Evolutionary conservation across 495 filamentous ascomycete genomes (phyloP).

Genomic region (Penicillium robsamsonii): DNA sequence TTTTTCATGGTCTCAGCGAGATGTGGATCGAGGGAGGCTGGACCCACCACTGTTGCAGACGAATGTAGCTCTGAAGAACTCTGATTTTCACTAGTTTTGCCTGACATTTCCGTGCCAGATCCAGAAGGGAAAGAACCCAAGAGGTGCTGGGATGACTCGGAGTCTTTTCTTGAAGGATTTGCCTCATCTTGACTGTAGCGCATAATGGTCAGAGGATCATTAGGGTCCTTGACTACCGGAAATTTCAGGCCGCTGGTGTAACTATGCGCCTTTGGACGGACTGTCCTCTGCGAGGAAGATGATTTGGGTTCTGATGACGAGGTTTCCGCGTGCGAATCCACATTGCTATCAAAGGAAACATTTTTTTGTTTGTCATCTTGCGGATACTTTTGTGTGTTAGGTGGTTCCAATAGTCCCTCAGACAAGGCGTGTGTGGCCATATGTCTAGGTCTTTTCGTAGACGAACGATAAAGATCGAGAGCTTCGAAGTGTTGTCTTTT

Average conservation of each 20-base stretch:
- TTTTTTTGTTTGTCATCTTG: conserved; percentile 4
- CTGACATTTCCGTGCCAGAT: conserved; percentile 9
- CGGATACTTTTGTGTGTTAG: not conserved
- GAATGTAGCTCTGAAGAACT: conserved; percentile 22
- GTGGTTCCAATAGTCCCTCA: not conserved
- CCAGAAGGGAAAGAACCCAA: conserved; percentile 16
- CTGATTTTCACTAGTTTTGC: conserved; percentile 7
- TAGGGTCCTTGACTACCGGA: conserved; percentile 76
- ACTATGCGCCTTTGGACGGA: conserved; percentile 23
- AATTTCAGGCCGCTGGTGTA: conserved; percentile 54
- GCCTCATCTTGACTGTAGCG: conserved; percentile 66
- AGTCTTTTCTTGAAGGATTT: conserved; percentile 39
- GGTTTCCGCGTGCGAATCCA: not conserved
- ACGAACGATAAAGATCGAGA: not conserved
- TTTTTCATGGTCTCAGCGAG: conserved; percentile 24
- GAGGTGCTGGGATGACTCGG: conserved; percentile 27
- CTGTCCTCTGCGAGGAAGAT: conserved; percentile 32
- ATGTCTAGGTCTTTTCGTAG: conserved; percentile 34
- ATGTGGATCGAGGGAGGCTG: conserved; percentile 18
- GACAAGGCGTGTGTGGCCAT: conserved; percentile 6
- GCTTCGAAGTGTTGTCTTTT: conserved; percentile 16
- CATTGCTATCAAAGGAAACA: conserved; percentile 7
- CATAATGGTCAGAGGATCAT: conserved; percentile 60
- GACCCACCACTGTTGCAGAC: conserved; percentile 22
- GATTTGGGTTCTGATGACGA: conserved; percentile 21